Conservation (phyloP, 441 rosid species). For the Populus hybrid region DNA sequence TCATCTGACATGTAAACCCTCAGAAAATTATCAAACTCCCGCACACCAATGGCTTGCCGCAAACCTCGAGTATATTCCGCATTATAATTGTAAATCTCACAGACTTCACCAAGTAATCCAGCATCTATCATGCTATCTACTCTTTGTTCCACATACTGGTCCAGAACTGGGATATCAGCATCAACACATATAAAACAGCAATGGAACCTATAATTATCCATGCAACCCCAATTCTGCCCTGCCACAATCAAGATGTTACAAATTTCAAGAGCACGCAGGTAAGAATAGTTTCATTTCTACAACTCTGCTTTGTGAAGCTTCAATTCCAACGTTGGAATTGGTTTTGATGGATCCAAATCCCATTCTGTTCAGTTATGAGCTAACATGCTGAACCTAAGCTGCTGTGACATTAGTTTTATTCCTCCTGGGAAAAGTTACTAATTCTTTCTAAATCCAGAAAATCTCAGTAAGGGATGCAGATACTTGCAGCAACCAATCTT, state of each 20-base stretch:
- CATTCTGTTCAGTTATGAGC: background rate
- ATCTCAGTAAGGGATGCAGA: background rate
- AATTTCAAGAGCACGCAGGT: constrained; percentile 12
- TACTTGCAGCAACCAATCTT: background rate
- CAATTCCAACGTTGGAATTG: background rate
- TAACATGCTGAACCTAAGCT: background rate
- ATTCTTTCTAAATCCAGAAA: background rate
- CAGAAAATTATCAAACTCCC: constrained; percentile 71
- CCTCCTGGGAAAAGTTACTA: background rate
- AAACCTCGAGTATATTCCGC: constrained; percentile 76
- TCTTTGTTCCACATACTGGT: constrained; percentile 70
- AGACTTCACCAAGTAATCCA: constrained; percentile 80
- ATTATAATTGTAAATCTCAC: constrained; percentile 56
- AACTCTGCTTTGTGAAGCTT: background rate
- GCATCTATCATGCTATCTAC: constrained; percentile 77
- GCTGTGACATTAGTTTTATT: background rate
- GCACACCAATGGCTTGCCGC: constrained; percentile 82
- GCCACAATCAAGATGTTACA: constrained; percentile 44
- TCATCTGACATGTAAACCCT: constrained; percentile 28
- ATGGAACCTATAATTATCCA: constrained; percentile 49
- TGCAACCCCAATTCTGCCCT: constrained; percentile 96
- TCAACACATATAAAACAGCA: constrained; percentile 81
- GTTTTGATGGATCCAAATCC: background rate
- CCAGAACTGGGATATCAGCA: constrained; percentile 56
- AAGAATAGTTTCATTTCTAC: background rate